Evolutionary conservation across 1,284 basidiomycete genomes (phyloP).

Genomic region (Fomitopsis pinicola): DNA sequence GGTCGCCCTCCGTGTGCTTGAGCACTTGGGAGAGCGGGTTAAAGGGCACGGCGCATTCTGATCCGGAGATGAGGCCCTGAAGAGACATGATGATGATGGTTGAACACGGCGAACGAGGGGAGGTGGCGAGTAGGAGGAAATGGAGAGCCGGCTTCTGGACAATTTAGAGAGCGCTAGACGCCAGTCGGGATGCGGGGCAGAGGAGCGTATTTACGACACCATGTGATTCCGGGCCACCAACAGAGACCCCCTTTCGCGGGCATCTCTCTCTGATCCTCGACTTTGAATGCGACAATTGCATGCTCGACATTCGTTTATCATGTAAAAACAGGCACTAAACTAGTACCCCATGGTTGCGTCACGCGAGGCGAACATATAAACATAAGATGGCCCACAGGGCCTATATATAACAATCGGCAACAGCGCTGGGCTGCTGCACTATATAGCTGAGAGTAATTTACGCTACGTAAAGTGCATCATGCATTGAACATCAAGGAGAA

Average conservation of each 20-base stretch:
- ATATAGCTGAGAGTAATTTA: not conserved
- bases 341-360: too few species aligned
- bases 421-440: not conserved
- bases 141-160: not conserved
- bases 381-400: not conserved
- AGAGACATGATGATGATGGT: conserved; percentile 51
- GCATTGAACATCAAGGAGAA: not conserved
- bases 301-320: too few species aligned
- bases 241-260: too few species aligned
- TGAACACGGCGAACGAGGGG: too few species aligned
- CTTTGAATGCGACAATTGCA: too few species aligned
- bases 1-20: conserved; percentile 89
- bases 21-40: conserved; percentile 90
- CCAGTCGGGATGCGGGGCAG: not conserved
- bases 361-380: not conserved
- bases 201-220: not conserved
- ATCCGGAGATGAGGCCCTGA: conserved; percentile 81
- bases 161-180: not conserved
- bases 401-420: not conserved
- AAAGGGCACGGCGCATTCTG: conserved; percentile 82
- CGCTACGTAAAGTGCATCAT: not conserved
- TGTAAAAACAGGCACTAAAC: too few species aligned
- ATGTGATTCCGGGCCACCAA: not conserved
- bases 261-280: too few species aligned
- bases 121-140: not conserved